Evolutionary conservation across 345 rosid species (phyloP).

Genomic region (Litchi chinensis): DNA sequence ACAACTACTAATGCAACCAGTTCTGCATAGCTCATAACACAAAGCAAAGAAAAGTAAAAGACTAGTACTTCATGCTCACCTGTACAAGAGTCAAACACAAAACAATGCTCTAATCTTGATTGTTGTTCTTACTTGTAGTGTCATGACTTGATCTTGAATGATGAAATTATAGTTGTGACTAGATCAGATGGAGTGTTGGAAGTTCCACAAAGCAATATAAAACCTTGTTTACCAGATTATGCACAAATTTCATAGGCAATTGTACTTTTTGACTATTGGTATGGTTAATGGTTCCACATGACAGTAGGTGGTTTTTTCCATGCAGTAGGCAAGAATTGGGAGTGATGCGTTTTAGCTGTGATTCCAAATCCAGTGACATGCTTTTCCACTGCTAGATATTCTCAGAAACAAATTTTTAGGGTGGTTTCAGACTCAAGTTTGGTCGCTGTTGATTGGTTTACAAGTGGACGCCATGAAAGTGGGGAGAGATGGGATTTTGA

Average conservation of each 20-base stretch:
- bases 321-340: conserved; percentile 90
- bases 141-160: too few relatives aligned
- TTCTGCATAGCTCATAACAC: not conserved
- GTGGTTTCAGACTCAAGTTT: conserved; percentile 66
- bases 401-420: conserved; percentile 80
- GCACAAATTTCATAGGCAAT: not conserved
- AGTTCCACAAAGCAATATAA: too few relatives aligned
- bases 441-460: conserved; percentile 89
- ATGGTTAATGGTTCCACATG: conserved; percentile 9
- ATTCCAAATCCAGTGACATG: conserved; percentile 96
- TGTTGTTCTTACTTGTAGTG: too few relatives aligned
- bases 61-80: not conserved
- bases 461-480: conserved; percentile 89
- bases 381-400: conserved; percentile 83
- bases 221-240: not conserved
- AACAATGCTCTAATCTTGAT: not conserved
- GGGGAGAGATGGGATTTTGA: conserved; percentile 95
- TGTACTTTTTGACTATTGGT: not conserved
- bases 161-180: too few relatives aligned
- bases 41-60: not conserved
- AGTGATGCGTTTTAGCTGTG: conserved; percentile 59
- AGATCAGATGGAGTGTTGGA: too few relatives aligned
- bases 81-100: not conserved
- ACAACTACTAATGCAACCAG: not conserved
- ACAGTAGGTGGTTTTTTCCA: conserved; percentile 23